phyloP scores from a whole-genome alignment of 305 asterid species.

The Fraxinus floribunda region DNA sequence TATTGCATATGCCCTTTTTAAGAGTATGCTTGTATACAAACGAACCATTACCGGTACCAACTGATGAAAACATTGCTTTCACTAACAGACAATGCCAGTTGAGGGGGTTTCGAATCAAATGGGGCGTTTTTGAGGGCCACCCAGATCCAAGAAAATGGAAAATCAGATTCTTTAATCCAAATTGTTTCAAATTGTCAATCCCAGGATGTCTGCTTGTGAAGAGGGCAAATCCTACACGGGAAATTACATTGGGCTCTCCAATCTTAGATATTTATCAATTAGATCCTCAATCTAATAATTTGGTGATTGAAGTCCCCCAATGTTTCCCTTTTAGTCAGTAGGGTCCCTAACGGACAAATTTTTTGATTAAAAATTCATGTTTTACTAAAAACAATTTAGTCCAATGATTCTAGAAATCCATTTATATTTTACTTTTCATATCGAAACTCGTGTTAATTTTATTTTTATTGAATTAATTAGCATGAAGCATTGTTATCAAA shows the following conservation, averaged over 20 bases:
- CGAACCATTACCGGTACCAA: slow-evolving; percentile 32
- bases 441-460: neutral
- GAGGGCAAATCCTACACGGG: neutral
- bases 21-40: slow-evolving; percentile 20
- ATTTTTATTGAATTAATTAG: no score
- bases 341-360: neutral
- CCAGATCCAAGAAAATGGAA: slow-evolving; percentile 10
- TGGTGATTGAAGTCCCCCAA: neutral
- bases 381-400: neutral
- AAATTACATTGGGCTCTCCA: neutral
- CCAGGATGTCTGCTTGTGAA: neutral
- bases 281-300: neutral
- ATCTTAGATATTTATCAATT: neutral
- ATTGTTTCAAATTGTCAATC: neutral
- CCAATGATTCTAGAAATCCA: neutral
- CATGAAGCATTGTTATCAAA: neutral
- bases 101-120: neutral
- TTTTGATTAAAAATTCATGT: neutral
- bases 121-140: neutral
- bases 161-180: neutral
- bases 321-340: neutral
- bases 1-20: slow-evolving; percentile 13
- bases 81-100: neutral
- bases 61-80: neutral
- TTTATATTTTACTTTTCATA: no score